These are phyloP conservation scores for Hypoxylon sp. DNA, from an alignment of 2,329 filamentous ascomycete species.

Conservation along the genomic window DNA sequence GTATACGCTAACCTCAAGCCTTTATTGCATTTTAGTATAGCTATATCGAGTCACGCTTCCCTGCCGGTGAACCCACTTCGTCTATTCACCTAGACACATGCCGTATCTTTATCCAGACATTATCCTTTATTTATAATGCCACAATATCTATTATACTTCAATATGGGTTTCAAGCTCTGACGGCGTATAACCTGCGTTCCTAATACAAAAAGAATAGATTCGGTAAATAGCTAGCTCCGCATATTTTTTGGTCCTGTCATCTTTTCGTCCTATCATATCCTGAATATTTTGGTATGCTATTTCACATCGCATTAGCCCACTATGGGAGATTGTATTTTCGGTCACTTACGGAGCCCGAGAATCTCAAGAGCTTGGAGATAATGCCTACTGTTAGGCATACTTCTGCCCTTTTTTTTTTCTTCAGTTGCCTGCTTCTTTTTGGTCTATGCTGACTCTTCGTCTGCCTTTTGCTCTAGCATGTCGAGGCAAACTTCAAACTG, in stretches of 20 bases:
- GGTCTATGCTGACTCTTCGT: constrained; percentile 13
- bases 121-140: constrained; percentile 1
- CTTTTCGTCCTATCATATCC: not conserved
- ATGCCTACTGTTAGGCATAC: constrained; percentile 17
- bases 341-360: constrained; percentile 22
- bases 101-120: not conserved
- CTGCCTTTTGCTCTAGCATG: constrained; percentile 21
- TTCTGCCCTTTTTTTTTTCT: constrained; percentile 4
- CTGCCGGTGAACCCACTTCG: constrained; percentile 13
- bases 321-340: constrained; percentile 20
- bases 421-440: not conserved
- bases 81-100: not conserved
- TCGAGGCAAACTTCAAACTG: constrained; percentile 10
- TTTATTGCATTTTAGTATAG: constrained; percentile 13
- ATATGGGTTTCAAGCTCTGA: constrained; percentile 26
- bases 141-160: constrained; percentile 13
- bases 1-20: constrained; percentile 9
- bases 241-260: not conserved
- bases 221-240: constrained; percentile 13
- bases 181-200: not conserved
- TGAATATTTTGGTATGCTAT: constrained; percentile 4
- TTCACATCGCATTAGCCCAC: constrained; percentile 10
- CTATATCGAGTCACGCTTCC: constrained; percentile 21
- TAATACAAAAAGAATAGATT: constrained; percentile 1
- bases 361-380: constrained; percentile 5